Evolutionary conservation across 2,329 filamentous ascomycete genomes (phyloP).

Genomic region (Penicillium brevicompactum): DNA sequence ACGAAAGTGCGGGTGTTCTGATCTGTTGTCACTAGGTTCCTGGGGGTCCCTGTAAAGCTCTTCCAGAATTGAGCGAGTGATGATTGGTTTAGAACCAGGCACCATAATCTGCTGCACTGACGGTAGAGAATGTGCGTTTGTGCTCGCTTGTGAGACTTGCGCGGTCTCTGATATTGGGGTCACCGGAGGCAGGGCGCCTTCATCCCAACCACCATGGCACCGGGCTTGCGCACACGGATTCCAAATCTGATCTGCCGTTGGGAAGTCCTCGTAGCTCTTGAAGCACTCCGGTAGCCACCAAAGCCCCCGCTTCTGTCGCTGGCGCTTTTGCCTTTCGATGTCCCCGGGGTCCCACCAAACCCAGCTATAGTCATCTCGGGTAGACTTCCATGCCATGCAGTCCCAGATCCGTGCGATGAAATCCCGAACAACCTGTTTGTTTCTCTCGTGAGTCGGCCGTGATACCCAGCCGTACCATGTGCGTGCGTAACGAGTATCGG

Average conservation of each 20-base stretch:
- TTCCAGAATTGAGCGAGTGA: slow-evolving; percentile 7
- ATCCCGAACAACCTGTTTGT: slow-evolving; percentile 27
- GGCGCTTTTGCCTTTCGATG: slow-evolving; percentile 24
- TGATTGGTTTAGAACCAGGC: background rate
- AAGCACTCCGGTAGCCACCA: slow-evolving; percentile 30
- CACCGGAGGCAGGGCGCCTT: background rate
- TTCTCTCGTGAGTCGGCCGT: slow-evolving; percentile 32
- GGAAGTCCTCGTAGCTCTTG: slow-evolving; percentile 28
- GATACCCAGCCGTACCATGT: slow-evolving; percentile 49
- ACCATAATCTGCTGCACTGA: background rate
- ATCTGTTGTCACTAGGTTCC: background rate
- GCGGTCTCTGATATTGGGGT: background rate
- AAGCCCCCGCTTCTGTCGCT: slow-evolving; percentile 14
- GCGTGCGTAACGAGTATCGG: slow-evolving; percentile 37
- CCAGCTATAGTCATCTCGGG: slow-evolving; percentile 40
- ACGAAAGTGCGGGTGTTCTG: background rate
- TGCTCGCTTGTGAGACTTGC: background rate
- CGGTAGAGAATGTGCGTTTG: background rate
- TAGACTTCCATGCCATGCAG: slow-evolving; percentile 38
- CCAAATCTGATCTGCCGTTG: slow-evolving; percentile 29
- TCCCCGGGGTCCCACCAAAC: slow-evolving; percentile 45
- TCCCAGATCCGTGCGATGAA: slow-evolving; percentile 23
- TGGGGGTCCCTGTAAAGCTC: slow-evolving; percentile 3
- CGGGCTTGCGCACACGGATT: slow-evolving; percentile 19
- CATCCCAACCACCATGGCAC: slow-evolving; percentile 6